Base-by-base conservation (phyloP, 1,284 basidiomycete species). In the Fomitiporia mediterranea region DNA sequence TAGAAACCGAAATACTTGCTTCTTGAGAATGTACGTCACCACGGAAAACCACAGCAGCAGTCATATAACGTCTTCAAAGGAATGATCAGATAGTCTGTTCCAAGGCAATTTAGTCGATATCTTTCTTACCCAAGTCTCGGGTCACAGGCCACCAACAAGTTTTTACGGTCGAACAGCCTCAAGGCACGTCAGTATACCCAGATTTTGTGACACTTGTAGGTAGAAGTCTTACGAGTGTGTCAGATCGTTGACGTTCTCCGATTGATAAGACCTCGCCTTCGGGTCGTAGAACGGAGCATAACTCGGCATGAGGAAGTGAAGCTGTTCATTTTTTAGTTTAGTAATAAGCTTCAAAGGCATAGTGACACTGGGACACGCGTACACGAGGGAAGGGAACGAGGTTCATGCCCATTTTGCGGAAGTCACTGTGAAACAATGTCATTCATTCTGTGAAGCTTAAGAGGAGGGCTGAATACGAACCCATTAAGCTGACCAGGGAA, bases 401-500 rank as follows among this genome's bases (percentile, higher is more conserved):
- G 73, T 98, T 98, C 81, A 96, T 87, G 49, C 84, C 90, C 40
- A 98, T 82, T 72, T 98, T 98, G 60, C 94, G 84, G 54, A 98
- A 76, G 69, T 98, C 94, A 54, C 93, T 94, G 58, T n/a, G 56
- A 40, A 53, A 27, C 8, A 46, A 34, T 34, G 32, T 34, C 13
- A 34, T 13, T 43, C 17, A 50, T 19, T 28, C 35, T 42, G 30
- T 19, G 9, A 4, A 27, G 53, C 11, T 27, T 38, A 38, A 43
- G n/a, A 48, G 6, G 57, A 27, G 30, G 34, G 28, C 30, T 9
- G 17, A 17, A 35, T 9, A 23, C 55, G 3, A 2, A 86, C 86
- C 86, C 89, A 70, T 97, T 97, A 59, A 96, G 78, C 70, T 95
- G 91, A 53, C 95, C 95, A 32, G 94, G 93, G 82, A 97, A 95